Evolutionary conservation across 345 rosid species (phyloP).

Genomic region (Citrus trifoliata): DNA sequence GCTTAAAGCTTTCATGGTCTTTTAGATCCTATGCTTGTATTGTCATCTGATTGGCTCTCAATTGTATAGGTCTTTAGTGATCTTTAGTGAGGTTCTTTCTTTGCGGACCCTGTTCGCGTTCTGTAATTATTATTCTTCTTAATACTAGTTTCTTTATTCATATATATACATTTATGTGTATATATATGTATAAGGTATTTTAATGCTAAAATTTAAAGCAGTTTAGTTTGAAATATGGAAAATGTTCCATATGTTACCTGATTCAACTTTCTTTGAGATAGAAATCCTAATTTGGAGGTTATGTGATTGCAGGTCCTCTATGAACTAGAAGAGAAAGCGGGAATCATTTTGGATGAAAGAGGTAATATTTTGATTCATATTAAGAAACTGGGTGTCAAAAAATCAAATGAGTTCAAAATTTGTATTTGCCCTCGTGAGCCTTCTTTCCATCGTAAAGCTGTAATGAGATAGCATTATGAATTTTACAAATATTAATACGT

Average conservation of each 20-base stretch:
- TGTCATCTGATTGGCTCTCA: too few relatives aligned
- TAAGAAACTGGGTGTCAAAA: conserved; percentile 4
- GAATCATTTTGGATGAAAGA: conserved; percentile 86
- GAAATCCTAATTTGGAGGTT: conserved; percentile 4
- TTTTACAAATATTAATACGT: neutral
- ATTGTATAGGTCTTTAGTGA: too few relatives aligned
- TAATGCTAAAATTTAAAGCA: neutral
- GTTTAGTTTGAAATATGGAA: neutral
- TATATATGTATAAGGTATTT: too few relatives aligned
- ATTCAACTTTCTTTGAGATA: neutral
- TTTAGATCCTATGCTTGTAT: too few relatives aligned
- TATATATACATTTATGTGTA: too few relatives aligned
- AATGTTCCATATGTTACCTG: neutral
- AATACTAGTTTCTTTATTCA: too few relatives aligned
- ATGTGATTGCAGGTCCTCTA: conserved; percentile 59
- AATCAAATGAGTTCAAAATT: neutral
- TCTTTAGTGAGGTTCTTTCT: too few relatives aligned
- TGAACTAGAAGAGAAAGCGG: conserved; percentile 94
- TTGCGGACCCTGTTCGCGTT: too few relatives aligned
- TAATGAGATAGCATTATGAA: neutral
- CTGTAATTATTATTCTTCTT: too few relatives aligned
- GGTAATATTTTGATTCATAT: conserved; percentile 30
- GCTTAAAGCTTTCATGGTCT: too few relatives aligned
- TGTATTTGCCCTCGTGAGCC: neutral
- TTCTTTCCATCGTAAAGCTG: neutral